Evolutionary conservation across 2,329 filamentous ascomycete species (phyloP), one percentile per base, ranked within the genome.

Genomic region (Penicillium sp.): DNA sequence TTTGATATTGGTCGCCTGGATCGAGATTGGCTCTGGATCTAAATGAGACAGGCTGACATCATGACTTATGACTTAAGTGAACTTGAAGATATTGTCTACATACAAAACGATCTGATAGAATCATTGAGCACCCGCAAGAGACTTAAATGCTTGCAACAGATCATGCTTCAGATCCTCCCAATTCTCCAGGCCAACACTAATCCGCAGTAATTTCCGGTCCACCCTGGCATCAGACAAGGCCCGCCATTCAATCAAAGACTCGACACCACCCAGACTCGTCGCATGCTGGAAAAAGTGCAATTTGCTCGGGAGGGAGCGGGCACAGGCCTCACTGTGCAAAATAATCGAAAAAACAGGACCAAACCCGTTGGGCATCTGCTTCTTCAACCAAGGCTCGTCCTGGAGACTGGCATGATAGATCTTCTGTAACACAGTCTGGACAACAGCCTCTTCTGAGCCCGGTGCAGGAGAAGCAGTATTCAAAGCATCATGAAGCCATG

Each of bases 191-290:
- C 94, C 95, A 27, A 96, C 79, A 72, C 93, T 97, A 22, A 99
- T 78, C 55, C 94, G 80, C 74, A 97, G 69, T 72, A 98, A 73
- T 60, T 85, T 82, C 70, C 81, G 84, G 69, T 96, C 90, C 22
- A 96, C 87, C 1, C 75, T 80, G 0, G 78, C 70, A 78, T 99
- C 94, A 60, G 88, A 89, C 89, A 98, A 92, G 31, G 89, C 85
- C 56, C 95, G 83, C 95, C 95, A 99, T 82, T 99, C 95, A 64
- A 99, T 92, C 79, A 98, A 77, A 72, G 91, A 96, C 83, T 98
- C 95, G 14, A 98, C 92, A 6, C 94, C 93, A 1, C 94, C 94
- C 24, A 99, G 78, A 74, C 91, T 96, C 1, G 95, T 99, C 2
- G 94, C 94, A 76, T 99, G 94, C 69, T 96, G 91, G 79, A 98